Percentiles rank a stretch among this genome's conserved stretches.
phyloP scores from a whole-genome alignment of 176 grass and related monocot genomes.

The Triticum aestivum region IWGSC_CS_RefSeq_v2.1 NC_057803.1:235230502-235231001 shows the following conservation, averaged over 20 bases:
- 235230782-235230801: slow-evolving; percentile 76
- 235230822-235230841: slow-evolving; percentile 55
- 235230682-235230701: slow-evolving; percentile 82
- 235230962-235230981: slow-evolving; percentile 81
- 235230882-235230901: slow-evolving; percentile 9
- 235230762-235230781: slow-evolving; percentile 58
- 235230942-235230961: slow-evolving; percentile 62
- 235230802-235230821: slow-evolving; percentile 74
- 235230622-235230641: slow-evolving; percentile 61
- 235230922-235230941: slow-evolving; percentile 26
- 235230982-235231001: slow-evolving; percentile 56
- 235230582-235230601: slow-evolving; percentile 74
- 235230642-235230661: slow-evolving; percentile 77
- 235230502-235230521: slow-evolving; percentile 55
- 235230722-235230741: slow-evolving; percentile 16
- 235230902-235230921: slow-evolving; percentile 17
- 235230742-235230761: slow-evolving; percentile 31
- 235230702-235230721: slow-evolving; percentile 30
- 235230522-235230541: slow-evolving; percentile 90
- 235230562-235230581: slow-evolving; percentile 89
- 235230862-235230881: slow-evolving; percentile 25
- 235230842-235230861: slow-evolving; percentile 61
- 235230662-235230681: slow-evolving; percentile 91
- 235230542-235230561: slow-evolving; percentile 89
- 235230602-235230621: slow-evolving; percentile 74